These are phyloP conservation scores for Diaporthe sp. DNA, from an alignment of 2,329 filamentous ascomycete genomes.

Conservation along the genomic window DNA sequence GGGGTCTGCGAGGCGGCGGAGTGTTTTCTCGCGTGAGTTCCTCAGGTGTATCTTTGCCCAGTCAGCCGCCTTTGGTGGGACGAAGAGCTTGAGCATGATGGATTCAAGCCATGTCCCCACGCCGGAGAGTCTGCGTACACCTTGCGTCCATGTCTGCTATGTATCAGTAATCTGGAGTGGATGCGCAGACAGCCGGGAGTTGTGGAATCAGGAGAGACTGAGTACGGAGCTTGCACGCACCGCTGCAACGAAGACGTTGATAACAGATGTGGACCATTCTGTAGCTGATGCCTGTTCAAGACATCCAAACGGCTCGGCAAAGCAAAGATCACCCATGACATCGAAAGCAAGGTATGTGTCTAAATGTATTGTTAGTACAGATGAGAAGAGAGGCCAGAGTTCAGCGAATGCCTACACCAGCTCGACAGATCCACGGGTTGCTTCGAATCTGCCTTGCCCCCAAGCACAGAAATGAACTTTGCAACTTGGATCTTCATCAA, in stretches of 20 bases:
- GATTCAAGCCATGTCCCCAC: constrained; percentile 43
- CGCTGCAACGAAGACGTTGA: constrained; percentile 43
- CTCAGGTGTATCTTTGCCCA: constrained; percentile 17
- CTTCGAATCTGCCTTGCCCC: constrained; percentile 26
- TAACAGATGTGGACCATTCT: constrained; percentile 61
- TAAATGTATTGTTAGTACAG: constrained; percentile 36
- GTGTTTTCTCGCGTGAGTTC: constrained; percentile 37
- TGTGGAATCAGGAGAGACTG: not conserved
- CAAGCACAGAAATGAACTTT: constrained; percentile 42
- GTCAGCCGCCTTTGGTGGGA: constrained; percentile 35
- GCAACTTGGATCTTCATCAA: constrained; percentile 43
- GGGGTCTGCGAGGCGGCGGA: constrained; percentile 37
- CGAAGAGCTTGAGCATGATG: constrained; percentile 42
- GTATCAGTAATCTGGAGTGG: not conserved
- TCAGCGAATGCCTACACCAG: constrained; percentile 42
- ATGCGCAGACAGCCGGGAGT: too few relatives aligned
- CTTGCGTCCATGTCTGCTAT: constrained; percentile 44
- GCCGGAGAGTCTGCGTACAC: constrained; percentile 44
- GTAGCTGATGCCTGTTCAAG: constrained; percentile 61
- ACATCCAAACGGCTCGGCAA: constrained; percentile 64
- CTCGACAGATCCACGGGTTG: constrained; percentile 42
- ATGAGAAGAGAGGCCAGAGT: too few relatives aligned
- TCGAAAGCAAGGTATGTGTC: constrained; percentile 58
- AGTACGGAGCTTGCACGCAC: not conserved
- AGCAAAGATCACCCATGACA: constrained; percentile 65